Evolutionary conservation across 345 rosid genomes (phyloP), one percentile per base, ranked within the genome.

Genomic region (Luvunga scandens): DNA sequence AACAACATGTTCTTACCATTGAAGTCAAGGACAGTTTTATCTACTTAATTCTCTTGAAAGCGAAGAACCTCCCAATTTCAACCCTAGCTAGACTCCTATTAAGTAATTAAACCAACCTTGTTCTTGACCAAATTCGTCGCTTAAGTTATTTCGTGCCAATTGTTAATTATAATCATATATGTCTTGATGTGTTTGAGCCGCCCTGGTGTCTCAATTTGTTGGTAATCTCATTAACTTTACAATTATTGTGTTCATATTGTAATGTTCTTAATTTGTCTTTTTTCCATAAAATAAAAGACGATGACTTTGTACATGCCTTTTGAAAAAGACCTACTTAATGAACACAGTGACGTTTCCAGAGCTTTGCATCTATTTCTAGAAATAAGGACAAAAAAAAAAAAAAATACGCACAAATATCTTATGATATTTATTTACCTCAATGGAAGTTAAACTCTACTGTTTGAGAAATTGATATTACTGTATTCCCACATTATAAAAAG

Each of bases 1-100:
- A 3, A 13, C 50, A 45, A 45, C 18, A 12, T 12, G 50, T 53
- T 53, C 57, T 5, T 53, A 53, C 21, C 57, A 33, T 65, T 18
- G 16, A 39, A 38, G 67, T 25, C 77, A 61, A 60, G 16, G 34
- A 61, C 36, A n/a, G 38, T 0, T 38, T 22, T 25, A 73, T 61
- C 77, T 73, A 73, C 67, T 73, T 73, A 39, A 61, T 36, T 67
- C 50, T 33, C 36, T 73, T 59, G 34, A 73, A 60, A 73, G 68
- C 39, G 57, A 60, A 39, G 57, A 48, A 62, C 69, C 68, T 19
- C 64, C 39, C 21, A 55, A 55, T 31, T 72, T 72, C 74, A 71
- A 50, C 18, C 61, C 42, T 33, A 30, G 12, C 69, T 65, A 30
- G 42, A 9, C 33, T 12, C 33, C 28, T 3, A 27, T 10, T 62